Percentiles rank a stretch among this genome's conserved stretches.
Evolutionary conservation across 257 asterid genomes (phyloP).

Genomic region (Solanum megistacrolobum): DNA sequence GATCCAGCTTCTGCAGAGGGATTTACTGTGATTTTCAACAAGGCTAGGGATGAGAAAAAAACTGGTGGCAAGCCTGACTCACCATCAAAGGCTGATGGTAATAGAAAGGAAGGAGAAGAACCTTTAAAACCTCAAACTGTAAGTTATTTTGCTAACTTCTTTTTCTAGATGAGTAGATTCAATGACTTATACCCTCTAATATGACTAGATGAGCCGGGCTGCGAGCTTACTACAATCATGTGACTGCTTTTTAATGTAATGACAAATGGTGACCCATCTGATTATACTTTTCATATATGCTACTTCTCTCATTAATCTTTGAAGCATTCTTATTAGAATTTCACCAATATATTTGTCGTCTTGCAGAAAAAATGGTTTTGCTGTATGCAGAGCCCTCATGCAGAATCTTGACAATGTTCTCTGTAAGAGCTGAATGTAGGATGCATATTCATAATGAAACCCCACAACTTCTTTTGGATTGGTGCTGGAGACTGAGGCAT

Average conservation of each 20-base stretch:
- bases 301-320: background rate
- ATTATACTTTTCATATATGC: background rate
- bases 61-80: slow-evolving; percentile 94
- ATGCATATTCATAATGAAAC: slow-evolving; percentile 39
- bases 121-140: slow-evolving; percentile 77
- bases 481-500: slow-evolving; percentile 33
- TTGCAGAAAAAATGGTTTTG: slow-evolving; percentile 94
- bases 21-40: slow-evolving; percentile 92
- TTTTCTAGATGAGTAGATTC: background rate
- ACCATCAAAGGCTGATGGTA: slow-evolving; percentile 48
- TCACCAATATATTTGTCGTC: background rate
- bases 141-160: slow-evolving; percentile 21
- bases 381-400: slow-evolving; percentile 68
- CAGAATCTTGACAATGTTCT: slow-evolving; percentile 42
- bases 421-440: slow-evolving; percentile 31
- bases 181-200: background rate
- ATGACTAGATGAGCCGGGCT: background rate
- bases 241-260: background rate
- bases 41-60: slow-evolving; percentile 95
- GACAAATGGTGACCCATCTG: background rate
- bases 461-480: slow-evolving; percentile 22
- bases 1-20: slow-evolving; percentile 99
- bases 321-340: background rate
- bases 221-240: no score
- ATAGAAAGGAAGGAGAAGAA: slow-evolving; percentile 41